phyloP scores from a whole-genome alignment of 257 asterid species.

The Euphrasia confusa region DNA sequence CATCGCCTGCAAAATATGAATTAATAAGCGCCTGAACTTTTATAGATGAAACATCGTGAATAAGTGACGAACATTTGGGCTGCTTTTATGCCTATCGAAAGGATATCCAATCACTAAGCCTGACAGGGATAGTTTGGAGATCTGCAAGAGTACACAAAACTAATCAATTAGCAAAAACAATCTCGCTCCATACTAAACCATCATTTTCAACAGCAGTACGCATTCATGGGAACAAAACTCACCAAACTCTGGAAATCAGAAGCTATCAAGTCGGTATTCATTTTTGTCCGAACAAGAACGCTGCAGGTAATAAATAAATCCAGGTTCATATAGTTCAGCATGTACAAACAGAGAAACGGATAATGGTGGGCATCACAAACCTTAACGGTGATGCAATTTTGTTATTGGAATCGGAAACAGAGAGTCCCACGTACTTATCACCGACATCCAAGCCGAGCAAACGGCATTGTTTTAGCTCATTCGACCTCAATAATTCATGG shows the following conservation, averaged over 20 bases:
- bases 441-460: constrained; percentile 95
- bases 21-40: constrained; percentile 1
- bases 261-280: constrained; percentile 28
- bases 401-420: constrained; percentile 63
- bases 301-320: constrained; percentile 33
- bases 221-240: no score
- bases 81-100: constrained; percentile 38
- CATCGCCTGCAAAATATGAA: constrained; percentile 45
- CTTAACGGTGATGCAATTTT: constrained; percentile 72
- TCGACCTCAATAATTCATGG: constrained; percentile 58
- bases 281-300: constrained; percentile 61
- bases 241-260: no score
- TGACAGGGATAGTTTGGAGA: constrained; percentile 50
- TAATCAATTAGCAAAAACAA: background rate
- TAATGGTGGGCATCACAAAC: constrained; percentile 30
- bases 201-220: no score
- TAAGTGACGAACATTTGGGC: constrained; percentile 34
- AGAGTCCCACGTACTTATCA: constrained; percentile 79
- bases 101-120: constrained; percentile 71
- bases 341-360: background rate
- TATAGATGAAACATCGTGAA: constrained; percentile 11
- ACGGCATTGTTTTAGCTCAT: constrained; percentile 36
- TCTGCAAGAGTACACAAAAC: constrained; percentile 38
- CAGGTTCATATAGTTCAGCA: no score
- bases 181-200: no score